Base-by-base conservation (phyloP, 1,284 basidiomycete species). In the Fistulina hepatica region DNA sequence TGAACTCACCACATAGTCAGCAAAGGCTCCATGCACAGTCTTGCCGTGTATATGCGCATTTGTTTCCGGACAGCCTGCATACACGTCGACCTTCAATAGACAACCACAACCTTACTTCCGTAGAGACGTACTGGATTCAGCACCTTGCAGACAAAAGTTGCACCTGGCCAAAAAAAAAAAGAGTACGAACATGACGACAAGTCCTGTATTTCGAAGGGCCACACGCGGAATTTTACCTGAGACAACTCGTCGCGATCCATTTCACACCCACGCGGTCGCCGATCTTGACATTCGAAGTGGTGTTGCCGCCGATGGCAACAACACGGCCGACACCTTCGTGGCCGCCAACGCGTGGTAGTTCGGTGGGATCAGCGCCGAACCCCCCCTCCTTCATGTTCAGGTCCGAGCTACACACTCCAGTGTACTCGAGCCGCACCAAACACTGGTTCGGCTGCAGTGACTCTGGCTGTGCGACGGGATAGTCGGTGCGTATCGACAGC, bases 191-290 rank as follows among this genome's bases (percentile, higher is more conserved):
- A n/a, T n/a, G n/a, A n/a, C n/a, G n/a, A n/a, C n/a, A n/a, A n/a
- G n/a, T n/a, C n/a, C n/a, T n/a, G n/a, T n/a, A n/a, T n/a, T n/a
- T n/a, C n/a, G n/a, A n/a, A n/a, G n/a, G 26, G 11, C 9, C 12
- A 5, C 5, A 28, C 52, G n/a, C n/a, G n/a, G n/a, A n/a, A n/a
- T n/a, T n/a, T 21, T 36, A 65, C 58, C 65, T 61, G 46, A 73
- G 49, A 42, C 72, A 88, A 3, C 69, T 64, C 44, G 70, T 65
- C 9, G 73, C 78, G 41, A 80, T 60, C 74, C 76, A 80, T 50
- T 88, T 88, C 53, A 86, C 60, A 3, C 84, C 82, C 33, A 88
- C 83, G 17, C 72, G 59, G 48, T 82, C 75, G n/a, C 78, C 75
- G 26, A 82, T 40, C 33, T 65, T 64, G 26, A 73, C 63, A 7